Evolutionary conservation across 495 filamentous ascomycete species (phyloP), one percentile per base, ranked within the genome.

Genomic region (Copromyces sp.): DNA sequence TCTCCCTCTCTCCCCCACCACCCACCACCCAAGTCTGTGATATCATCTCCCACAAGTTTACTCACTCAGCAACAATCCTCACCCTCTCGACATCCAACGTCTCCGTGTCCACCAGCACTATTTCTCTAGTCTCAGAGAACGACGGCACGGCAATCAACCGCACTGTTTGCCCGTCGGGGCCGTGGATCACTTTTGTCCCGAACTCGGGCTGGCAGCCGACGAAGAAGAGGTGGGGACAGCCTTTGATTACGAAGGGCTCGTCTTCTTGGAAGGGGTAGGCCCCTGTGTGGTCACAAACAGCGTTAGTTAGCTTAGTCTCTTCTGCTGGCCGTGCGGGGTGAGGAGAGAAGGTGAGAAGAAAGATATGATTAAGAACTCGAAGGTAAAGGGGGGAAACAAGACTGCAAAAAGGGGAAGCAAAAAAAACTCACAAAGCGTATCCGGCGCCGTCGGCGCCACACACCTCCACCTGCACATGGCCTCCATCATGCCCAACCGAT

Each of bases 231-330:
- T 98, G 94, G 3, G 95, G 95, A 73, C 94, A 97, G 45, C 91
- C 83, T 70, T 90, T 87, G 77, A 89, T 82, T 53, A 98, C 89
- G 78, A 97, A 97, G 5, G 91, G 94, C 77, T 99, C 95, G 68
- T 92, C 87, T 44, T 92, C 89, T 83, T 97, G 93, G 82, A 96
- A 98, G 9, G 95, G 95, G 80, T 98, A 98, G 71, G 91, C 92
- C 95, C 94, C 94, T 97, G 74, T 39, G 16, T 24, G 24, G 24
- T 24, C 24, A 24, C 24, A 24, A 24, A 24, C 24, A 24, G 24
- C 24, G 24, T 24, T 24, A 24, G 24, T 24, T 24, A 24, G 24
- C 24, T 24, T 24, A 24, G 24, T 24, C 24, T 24, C 1, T 24
- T 24, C 24, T 24, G 24, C 24, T 24, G 24, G 24, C 24, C 24